Conservation (phyloP, 2,329 filamentous ascomycete species). For the Chaetothyriales sp. region DNA sequence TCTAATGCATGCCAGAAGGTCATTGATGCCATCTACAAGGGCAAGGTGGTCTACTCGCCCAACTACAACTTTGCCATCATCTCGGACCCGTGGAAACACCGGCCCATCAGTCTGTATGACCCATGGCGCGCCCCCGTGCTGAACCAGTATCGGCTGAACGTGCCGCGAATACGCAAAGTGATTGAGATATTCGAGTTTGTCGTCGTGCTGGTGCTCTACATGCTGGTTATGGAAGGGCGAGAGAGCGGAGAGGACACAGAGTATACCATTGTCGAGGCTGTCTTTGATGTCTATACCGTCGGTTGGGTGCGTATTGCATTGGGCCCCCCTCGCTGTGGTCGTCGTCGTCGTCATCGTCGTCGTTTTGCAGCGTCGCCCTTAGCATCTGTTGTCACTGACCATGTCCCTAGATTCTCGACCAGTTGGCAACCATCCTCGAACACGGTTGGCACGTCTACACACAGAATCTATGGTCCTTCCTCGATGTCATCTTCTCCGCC, state of each 20-base stretch:
- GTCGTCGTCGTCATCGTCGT: too few species aligned
- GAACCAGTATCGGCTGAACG: conserved; percentile 73
- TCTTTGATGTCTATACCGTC: conserved; percentile 58
- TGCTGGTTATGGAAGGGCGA: conserved; percentile 56
- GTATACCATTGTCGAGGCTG: conserved; percentile 44
- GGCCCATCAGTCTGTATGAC: conserved; percentile 67
- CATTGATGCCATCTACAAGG: conserved; percentile 67
- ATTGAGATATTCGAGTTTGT: conserved; percentile 63
- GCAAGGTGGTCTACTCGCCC: conserved; percentile 67
- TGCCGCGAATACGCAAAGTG: conserved; percentile 61
- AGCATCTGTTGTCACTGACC: too few species aligned
- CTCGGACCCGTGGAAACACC: conserved; percentile 72
- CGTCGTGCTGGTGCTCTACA: conserved; percentile 52
- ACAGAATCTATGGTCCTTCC: conserved; percentile 76
- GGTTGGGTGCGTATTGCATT: conserved; percentile 46
- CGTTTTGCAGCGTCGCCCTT: too few species aligned
- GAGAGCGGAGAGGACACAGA: conserved; percentile 32
- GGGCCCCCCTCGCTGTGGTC: too few species aligned
- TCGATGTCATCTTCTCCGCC: conserved; percentile 61
- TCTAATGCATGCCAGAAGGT: conserved; percentile 68
- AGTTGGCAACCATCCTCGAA: conserved; percentile 60
- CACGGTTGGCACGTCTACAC: conserved; percentile 70
- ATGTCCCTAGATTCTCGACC: conserved; percentile 49
- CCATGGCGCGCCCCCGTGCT: conserved; percentile 59
- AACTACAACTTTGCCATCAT: conserved; percentile 70